Evolutionary conservation across 805 yeast species (phyloP), one percentile per base, ranked within the genome.

Genomic region (Nakazawaea populi): DNA sequence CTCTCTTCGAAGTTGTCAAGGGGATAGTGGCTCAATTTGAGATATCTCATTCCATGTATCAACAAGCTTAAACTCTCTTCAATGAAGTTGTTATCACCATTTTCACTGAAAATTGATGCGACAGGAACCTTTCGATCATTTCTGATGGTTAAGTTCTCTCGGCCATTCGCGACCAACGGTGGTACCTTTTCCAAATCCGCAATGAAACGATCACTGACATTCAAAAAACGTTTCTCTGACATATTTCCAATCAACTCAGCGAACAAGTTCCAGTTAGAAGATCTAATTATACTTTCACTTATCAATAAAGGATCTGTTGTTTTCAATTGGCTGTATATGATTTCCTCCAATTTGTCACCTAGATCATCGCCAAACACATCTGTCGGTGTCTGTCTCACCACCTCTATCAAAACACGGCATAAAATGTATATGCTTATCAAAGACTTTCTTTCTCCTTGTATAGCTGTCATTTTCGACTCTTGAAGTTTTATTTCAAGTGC

Each of bases 251-350:
- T 68, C 6, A 94, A 71, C 54, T 87, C 87, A 0, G 98, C 96
- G 65, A 94, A 84, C 36, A 91, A 75, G 60, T 87, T 85, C 98
- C 98, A 94, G 64, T 94, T 94, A 0, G 97, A 89, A 6, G 94
- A 83, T 52, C 96, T 78, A 2, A 92, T 88, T 28, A 83, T 71
- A 43, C 89, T 83, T 2, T 84, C 76, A 6, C 87, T 77, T 4
- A 85, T 74, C 18, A 80, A 63, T 37, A 72, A 70, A 0, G 97
- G 96, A 60, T 94, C 97, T 1, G 96, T 89, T 2, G 91, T 82
- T 56, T 87, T 82, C 50, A 94, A 70, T 65, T 94, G 97, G 12
- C 89, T 83, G 70, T 89, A 94, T 31, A 92, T 95, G 47, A 91
- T 91, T 58, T 94, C 98, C 65, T 94, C 98, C 8, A 94, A 72